Evolutionary conservation across 331 rosid genomes (phyloP), one percentile per base, ranked within the genome.

Genomic region (Cucumis variabilis): DNA sequence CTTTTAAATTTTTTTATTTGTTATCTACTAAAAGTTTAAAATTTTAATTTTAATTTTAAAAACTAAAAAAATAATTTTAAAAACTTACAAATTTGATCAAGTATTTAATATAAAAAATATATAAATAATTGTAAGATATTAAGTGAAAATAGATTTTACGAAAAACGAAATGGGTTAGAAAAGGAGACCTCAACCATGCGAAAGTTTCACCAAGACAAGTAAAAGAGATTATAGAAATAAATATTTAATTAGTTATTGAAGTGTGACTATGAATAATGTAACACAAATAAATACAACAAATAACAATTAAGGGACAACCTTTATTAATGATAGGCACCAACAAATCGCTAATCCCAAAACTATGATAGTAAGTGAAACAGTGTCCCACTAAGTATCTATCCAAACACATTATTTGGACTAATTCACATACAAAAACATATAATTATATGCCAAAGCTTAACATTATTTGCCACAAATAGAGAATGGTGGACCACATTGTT

Each of bases 281-380:
- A 72, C 11, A 73, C 4, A 21, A 44, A 76, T 48, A 44, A 9
- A 11, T 44, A 44, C 81, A 76, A 44, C 50, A 75, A 75, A 44
- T 75, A 44, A 75, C 50, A 75, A 75, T 75, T 75, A 44, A 75
- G 16, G 60, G 55, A 20, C 53, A 75, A 75, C 60, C 55, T 75
- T 75, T 12, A 75, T 44, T 75, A 75, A 75, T 75, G 82, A 75
- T 19, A 37, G 81, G 55, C 81, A 44, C 81, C 25, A 30, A 75
- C 82, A 75, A 21, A 37, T 44, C 11, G 50, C 58, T 46, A 20
- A 75, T 44, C 60, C 58, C 82, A 44, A 44, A 44, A 28, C 24
- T 76, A 76, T 46, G 30, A 76, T 76, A 76, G 24, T 76, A 21
- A 75, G 23, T 21, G 30, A 75, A 44, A 21, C 27, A 74, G 81